Evolutionary conservation across 306 rosid genomes (phyloP).

Genomic region (Canavalia gladiata): DNA sequence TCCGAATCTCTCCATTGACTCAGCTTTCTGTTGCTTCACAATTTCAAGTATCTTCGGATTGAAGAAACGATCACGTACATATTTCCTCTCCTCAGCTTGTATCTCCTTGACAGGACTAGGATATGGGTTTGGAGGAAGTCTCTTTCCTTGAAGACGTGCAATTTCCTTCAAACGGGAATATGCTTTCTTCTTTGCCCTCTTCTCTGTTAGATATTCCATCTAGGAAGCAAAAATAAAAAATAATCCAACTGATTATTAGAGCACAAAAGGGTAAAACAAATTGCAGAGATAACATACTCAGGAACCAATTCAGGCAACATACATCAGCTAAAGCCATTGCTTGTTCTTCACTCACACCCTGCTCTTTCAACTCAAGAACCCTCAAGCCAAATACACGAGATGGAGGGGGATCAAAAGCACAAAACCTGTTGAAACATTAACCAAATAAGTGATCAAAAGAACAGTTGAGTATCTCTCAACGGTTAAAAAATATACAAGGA

Average conservation of each 20-base stretch:
- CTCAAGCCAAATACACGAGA: slow-evolving; percentile 76
- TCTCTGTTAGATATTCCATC: slow-evolving; percentile 87
- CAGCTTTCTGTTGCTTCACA: slow-evolving; percentile 66
- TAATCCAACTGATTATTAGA: slow-evolving; percentile 33
- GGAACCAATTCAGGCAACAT: slow-evolving; percentile 44
- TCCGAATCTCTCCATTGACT: slow-evolving; percentile 55
- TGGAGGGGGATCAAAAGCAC: slow-evolving; percentile 77
- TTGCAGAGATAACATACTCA: slow-evolving; percentile 7
- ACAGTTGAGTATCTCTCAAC: slow-evolving; percentile 1
- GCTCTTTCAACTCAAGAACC: slow-evolving; percentile 82
- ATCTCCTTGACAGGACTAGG: slow-evolving; percentile 79
- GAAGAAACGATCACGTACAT: slow-evolving; percentile 75
- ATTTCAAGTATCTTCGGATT: slow-evolving; percentile 68
- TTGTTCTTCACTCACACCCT: slow-evolving; percentile 76
- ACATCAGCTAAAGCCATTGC: slow-evolving; percentile 90
- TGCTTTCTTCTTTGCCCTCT: slow-evolving; percentile 78
- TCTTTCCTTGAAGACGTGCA: slow-evolving; percentile 80
- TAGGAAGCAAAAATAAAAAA: slow-evolving; percentile 45
- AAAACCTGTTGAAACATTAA: slow-evolving; percentile 67
- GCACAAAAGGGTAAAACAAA: slow-evolving; percentile 7
- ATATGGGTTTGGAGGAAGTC: slow-evolving; percentile 85
- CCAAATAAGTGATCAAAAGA: not conserved
- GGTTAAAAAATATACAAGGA: slow-evolving; percentile 17
- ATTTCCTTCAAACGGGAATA: slow-evolving; percentile 72
- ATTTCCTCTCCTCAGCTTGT: slow-evolving; percentile 82